phyloP scores from a whole-genome alignment of 345 rosid genomes.

The Salix koriyanagi region DNA sequence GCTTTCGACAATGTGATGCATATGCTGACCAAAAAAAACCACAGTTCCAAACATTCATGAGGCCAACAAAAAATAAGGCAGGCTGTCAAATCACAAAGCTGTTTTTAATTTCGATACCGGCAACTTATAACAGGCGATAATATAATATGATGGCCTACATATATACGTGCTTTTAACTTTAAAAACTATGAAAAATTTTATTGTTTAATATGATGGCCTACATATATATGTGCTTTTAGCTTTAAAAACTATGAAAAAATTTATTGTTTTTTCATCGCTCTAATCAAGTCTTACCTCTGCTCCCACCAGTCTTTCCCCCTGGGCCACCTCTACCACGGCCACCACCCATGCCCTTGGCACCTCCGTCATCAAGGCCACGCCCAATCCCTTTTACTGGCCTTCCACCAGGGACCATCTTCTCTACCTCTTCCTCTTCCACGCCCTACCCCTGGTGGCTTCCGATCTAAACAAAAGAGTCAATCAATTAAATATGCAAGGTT shows the following conservation, averaged over 20 bases:
- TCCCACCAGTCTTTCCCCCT: constrained; percentile 52
- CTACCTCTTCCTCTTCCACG: constrained; percentile 87
- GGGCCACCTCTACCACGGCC: constrained; percentile 70
- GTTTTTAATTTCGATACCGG: neutral
- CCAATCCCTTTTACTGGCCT: constrained; percentile 61
- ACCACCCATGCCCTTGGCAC: constrained; percentile 53
- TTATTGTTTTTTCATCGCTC: neutral
- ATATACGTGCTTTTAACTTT: neutral
- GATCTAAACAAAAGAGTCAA: constrained; percentile 32
- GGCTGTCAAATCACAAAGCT: neutral
- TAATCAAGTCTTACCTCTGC: constrained; percentile 42
- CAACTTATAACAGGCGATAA: neutral
- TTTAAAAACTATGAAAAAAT: neutral
- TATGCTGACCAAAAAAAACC: neutral
- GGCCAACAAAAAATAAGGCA: neutral
- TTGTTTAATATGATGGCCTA: neutral
- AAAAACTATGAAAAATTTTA: neutral
- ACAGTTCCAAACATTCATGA: neutral
- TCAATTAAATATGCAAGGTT: neutral
- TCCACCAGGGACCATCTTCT: constrained; percentile 65
- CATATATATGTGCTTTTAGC: neutral
- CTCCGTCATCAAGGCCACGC: constrained; percentile 69
- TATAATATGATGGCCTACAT: neutral
- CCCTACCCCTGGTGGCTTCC: constrained; percentile 74
- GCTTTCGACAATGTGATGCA: neutral